Percentiles rank a stretch among this genome's conserved stretches.
Conservation (phyloP, 306 rosid species). For the Acacia confusa region DNA sequence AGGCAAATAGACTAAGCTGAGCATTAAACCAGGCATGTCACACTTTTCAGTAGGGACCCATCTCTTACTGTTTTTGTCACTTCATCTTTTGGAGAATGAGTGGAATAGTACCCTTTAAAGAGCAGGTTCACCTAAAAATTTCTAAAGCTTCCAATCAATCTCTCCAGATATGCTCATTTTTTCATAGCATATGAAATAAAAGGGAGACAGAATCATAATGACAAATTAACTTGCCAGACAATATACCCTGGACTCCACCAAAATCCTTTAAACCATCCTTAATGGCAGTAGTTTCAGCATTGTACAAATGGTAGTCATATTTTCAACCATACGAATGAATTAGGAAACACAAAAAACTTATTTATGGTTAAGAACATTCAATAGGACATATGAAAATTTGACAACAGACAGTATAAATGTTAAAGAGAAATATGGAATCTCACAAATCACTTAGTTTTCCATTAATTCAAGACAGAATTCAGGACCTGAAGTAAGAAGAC, state of each 20-base stretch:
- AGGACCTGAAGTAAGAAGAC: neutral
- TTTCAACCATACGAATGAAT: slow-evolving; percentile 3
- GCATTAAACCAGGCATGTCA: neutral
- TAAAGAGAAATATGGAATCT: neutral
- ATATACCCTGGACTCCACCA: slow-evolving; percentile 24
- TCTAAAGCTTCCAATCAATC: neutral
- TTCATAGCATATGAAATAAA: neutral
- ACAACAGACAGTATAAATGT: neutral
- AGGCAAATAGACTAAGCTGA: neutral
- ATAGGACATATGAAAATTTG: neutral
- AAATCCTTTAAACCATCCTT: slow-evolving; percentile 1
- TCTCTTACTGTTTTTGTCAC: neutral
- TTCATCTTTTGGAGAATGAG: neutral
- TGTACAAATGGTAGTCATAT: slow-evolving; percentile 1
- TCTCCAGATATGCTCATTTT: neutral
- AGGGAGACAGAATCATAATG: neutral
- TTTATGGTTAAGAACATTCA: neutral
- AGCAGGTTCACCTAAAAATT: neutral
- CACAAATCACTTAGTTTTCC: slow-evolving; percentile 17
- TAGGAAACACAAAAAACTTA: neutral
- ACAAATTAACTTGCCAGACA: neutral
- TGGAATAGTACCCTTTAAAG: neutral
- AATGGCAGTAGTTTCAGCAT: neutral
- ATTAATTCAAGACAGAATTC: slow-evolving; percentile 10
- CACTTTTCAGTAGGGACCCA: neutral